Percentiles rank a stretch among this genome's conserved stretches.
Conservation (phyloP, 2,329 filamentous ascomycete genomes). For the Trichoderma guizhouense region DNA sequence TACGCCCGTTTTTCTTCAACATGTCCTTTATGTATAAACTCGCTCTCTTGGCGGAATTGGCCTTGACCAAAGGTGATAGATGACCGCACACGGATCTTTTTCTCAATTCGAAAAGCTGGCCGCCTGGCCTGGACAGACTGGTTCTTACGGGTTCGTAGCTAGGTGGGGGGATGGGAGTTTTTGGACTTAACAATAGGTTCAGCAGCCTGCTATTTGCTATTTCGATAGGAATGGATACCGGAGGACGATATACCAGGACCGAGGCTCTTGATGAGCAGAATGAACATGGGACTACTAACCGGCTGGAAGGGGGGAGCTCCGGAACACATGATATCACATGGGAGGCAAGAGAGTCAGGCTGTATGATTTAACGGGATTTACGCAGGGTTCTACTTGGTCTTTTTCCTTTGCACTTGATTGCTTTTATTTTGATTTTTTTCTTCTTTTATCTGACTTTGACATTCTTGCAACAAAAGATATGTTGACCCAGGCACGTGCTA, state of each 20-base stretch:
- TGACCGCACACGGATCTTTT: slow-evolving; percentile 20
- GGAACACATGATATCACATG: slow-evolving; percentile 11
- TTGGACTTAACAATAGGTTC: not conserved
- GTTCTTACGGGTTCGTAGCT: not conserved
- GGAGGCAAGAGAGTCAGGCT: slow-evolving; percentile 17
- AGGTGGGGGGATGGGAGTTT: not conserved
- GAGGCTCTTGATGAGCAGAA: slow-evolving; percentile 13
- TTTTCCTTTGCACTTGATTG: slow-evolving; percentile 3
- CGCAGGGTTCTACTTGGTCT: slow-evolving; percentile 7
- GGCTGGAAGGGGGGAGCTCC: not conserved
- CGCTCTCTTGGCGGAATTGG: slow-evolving; percentile 29
- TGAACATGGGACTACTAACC: not conserved
- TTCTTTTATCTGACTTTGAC: not conserved
- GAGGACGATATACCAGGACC: not conserved
- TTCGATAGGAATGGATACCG: slow-evolving; percentile 9
- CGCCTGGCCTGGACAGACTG: not conserved
- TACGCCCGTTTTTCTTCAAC: not conserved
- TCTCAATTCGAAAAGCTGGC: slow-evolving; percentile 1
- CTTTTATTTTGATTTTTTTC: not conserved
- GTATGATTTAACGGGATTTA: slow-evolving; percentile 24
- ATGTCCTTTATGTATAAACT: slow-evolving; percentile 1
- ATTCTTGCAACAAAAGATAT: not conserved
- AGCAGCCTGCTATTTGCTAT: slow-evolving; percentile 16
- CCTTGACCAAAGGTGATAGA: slow-evolving; percentile 38
- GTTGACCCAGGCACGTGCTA: slow-evolving; percentile 3